Evolutionary conservation across 805 yeast species (phyloP), one percentile per base, ranked within the genome.

Genomic region (Spencermartinsiella europaea): DNA sequence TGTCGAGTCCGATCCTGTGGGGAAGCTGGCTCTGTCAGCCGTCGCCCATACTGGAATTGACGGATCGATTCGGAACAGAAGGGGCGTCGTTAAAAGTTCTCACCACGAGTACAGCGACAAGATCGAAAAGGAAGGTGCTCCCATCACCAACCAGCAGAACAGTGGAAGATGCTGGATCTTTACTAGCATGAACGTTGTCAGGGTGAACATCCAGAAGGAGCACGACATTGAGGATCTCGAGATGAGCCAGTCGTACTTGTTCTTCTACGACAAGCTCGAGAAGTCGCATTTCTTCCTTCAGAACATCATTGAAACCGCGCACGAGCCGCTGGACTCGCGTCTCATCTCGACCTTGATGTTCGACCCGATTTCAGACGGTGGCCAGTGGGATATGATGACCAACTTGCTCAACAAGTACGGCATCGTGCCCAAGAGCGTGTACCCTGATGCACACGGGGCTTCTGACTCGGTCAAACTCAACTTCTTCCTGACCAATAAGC

Each of bases 131-230:
- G 80, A 77, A 55, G 83, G 82, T 2, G 57, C 77, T 1, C 89
- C 90, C 21, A 74, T 83, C 15, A 81, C 84, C 45, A 81, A 83
- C 66, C 96, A 87, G 69, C 76, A 77, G 57, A 64, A 78, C 8
- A 78, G 87, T 19, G 96, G 95, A 25, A 71, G 95, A 57, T 87
- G 96, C 66, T 87, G 95, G 95, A 73, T 87, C 50, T 87, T 87
- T 65, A 95, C 95, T 8, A 76, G 91, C 1, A 78, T 86, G 44
- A 87, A 88, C 56, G 74, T 83, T 46, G 68, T 86, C 58, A 75
- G 95, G 57, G 62, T 82, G 43, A 74, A 73, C 45, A 76, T 85
- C 36, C 79, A 81, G 65, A 70, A 74, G 56, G 75, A 75, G 59
- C 75, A 81, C 64, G 79, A 81, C 58, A 65, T 87, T 56, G 79